Evolutionary conservation across 2,329 filamentous ascomycete genomes (phyloP).

Genomic region (Gnomoniopsis smithogilvyi): DNA sequence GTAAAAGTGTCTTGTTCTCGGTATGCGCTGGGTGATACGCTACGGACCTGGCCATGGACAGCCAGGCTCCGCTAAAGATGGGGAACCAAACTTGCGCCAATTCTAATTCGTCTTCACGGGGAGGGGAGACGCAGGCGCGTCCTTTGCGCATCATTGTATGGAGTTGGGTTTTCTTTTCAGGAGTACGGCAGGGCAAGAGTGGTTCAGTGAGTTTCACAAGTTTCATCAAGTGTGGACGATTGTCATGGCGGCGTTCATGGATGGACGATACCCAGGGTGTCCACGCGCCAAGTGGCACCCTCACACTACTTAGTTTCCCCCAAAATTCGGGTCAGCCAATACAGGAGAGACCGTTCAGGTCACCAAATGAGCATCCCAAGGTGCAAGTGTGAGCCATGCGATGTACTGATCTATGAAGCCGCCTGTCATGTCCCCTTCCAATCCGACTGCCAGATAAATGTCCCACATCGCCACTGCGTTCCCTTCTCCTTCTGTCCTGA

Average conservation of each 20-base stretch:
- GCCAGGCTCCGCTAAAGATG: too few relatives aligned
- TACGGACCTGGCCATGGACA: neutral
- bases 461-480: constrained; percentile 83
- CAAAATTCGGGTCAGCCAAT: neutral
- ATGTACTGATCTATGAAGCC: constrained; percentile 1
- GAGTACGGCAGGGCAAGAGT: neutral
- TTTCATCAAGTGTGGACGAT: neutral
- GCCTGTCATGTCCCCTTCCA: constrained; percentile 5
- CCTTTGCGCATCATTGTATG: neutral
- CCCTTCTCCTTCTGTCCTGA: constrained; percentile 80
- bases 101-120: neutral
- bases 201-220: neutral
- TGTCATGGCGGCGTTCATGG: neutral
- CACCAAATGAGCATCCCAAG: neutral
- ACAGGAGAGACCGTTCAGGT: neutral
- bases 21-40: neutral
- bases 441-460: constrained; percentile 62
- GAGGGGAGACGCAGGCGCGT: neutral
- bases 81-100: neutral
- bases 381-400: neutral
- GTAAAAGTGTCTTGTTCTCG: neutral
- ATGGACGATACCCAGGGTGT: neutral
- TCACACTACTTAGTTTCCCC: neutral
- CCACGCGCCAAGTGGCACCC: neutral
- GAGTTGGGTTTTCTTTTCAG: neutral